Percentiles rank a stretch among this genome's conserved stretches.
These are phyloP conservation scores for Volvariella volvacea DNA, from an alignment of 1,284 basidiomycete genomes.

Conservation along the genomic window DNA sequence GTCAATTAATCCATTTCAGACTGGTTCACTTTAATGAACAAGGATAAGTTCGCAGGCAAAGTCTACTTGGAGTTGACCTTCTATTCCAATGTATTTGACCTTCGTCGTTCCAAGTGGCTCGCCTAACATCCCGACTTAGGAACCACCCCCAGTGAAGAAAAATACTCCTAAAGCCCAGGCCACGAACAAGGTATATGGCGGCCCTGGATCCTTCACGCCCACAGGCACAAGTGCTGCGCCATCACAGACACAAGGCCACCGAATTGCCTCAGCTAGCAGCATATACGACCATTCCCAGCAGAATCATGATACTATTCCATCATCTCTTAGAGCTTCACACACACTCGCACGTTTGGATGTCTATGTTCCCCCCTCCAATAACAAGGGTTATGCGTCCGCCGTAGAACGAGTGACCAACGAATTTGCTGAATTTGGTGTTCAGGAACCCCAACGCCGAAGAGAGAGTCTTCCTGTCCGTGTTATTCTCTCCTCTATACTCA, in stretches of 20 bases:
- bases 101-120: constrained; percentile 2
- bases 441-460: constrained; percentile 37
- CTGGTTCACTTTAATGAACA: constrained; percentile 88
- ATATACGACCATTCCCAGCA: constrained; percentile 34
- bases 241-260: constrained; percentile 13
- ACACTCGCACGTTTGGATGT: constrained; percentile 57
- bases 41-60: constrained; percentile 91
- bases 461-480: constrained; percentile 60
- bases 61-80: constrained; percentile 94
- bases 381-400: constrained; percentile 27
- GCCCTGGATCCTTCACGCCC: constrained; percentile 68
- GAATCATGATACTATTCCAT: constrained; percentile 40
- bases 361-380: constrained; percentile 70
- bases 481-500: neutral
- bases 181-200: constrained; percentile 54
- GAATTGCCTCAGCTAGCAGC: constrained; percentile 30
- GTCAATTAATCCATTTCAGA: constrained; percentile 45
- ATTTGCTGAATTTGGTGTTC: constrained; percentile 61
- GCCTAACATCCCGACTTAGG: constrained; percentile 32
- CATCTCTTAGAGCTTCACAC: constrained; percentile 52
- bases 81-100: constrained; percentile 83
- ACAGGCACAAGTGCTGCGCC: constrained; percentile 39
- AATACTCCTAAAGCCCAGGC: constrained; percentile 47
- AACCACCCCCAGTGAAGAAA: constrained; percentile 61
- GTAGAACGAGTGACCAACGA: constrained; percentile 52